Percentiles rank a stretch among this genome's conserved stretches.
Evolutionary conservation across 164 flowering plant genomes (phyloP).

Genomic region (Nelumbo lutea): DNA sequence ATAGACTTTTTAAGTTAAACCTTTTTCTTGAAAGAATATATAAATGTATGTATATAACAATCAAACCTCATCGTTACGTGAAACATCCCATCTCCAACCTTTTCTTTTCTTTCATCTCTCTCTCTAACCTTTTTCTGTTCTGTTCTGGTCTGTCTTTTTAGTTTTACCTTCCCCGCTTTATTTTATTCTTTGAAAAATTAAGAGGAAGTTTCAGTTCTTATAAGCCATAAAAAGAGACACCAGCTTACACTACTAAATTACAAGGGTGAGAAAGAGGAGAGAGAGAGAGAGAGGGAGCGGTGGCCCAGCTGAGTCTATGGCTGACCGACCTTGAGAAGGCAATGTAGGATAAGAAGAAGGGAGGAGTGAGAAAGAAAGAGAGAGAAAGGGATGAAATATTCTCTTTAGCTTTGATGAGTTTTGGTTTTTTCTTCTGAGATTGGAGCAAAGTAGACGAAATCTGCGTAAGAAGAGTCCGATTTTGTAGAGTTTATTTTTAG

Average conservation of each 20-base stretch:
- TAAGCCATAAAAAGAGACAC: slow-evolving; percentile 5
- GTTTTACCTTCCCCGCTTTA: neutral
- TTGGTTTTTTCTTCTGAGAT: slow-evolving; percentile 20
- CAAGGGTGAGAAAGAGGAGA: slow-evolving; percentile 3
- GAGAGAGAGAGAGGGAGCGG: slow-evolving; percentile 14
- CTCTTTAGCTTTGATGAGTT: slow-evolving; percentile 17
- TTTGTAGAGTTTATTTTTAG: neutral
- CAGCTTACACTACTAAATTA: slow-evolving; percentile 7
- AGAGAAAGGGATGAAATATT: slow-evolving; percentile 16
- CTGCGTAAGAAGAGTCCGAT: slow-evolving; percentile 6
- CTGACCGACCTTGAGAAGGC: slow-evolving; percentile 43
- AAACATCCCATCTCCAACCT: neutral
- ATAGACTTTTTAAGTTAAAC: slow-evolving; percentile 13
- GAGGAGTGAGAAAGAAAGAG: slow-evolving; percentile 15
- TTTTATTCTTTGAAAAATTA: too few relatives aligned
- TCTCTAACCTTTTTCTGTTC: neutral
- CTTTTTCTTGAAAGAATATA: neutral
- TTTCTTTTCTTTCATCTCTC: neutral
- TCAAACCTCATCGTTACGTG: neutral
- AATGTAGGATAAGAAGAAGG: slow-evolving; percentile 31
- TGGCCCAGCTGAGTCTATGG: slow-evolving; percentile 48
- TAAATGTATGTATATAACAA: too few relatives aligned
- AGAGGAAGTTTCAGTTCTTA: neutral
- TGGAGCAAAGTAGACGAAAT: slow-evolving; percentile 11
- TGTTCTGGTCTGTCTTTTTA: neutral